Conservation (phyloP, 1,284 basidiomycete genomes). For the Trichosporon faecale region DNA sequence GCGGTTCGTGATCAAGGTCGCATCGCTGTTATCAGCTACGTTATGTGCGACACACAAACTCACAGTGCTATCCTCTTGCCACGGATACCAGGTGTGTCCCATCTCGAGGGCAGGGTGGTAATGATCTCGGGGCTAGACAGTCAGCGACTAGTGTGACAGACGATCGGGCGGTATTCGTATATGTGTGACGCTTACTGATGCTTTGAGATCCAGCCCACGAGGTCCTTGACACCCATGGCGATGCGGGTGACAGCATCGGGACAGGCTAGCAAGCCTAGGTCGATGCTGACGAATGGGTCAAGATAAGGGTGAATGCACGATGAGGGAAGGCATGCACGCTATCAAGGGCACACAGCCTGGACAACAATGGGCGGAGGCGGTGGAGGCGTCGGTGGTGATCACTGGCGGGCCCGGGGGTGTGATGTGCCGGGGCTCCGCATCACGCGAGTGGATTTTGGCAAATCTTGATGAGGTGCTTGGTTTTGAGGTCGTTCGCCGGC, state of each 20-base stretch:
- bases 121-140: slow-evolving; percentile 36
- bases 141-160: background rate
- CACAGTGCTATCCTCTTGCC: slow-evolving; percentile 48
- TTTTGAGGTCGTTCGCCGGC: background rate
- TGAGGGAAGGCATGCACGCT: background rate
- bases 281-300: background rate
- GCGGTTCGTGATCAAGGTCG: slow-evolving; percentile 47
- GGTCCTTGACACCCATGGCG: slow-evolving; percentile 45
- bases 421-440: background rate
- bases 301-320: background rate
- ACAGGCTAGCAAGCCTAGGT: background rate
- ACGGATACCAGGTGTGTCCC: slow-evolving; percentile 34
- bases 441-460: slow-evolving; percentile 9
- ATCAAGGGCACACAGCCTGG: too few species aligned
- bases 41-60: background rate
- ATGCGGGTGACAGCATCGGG: background rate
- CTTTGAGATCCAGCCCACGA: slow-evolving; percentile 41
- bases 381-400: background rate
- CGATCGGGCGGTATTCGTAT: background rate
- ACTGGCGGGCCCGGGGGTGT: too few species aligned
- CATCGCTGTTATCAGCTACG: slow-evolving; percentile 37
- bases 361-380: background rate
- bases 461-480: slow-evolving; percentile 10
- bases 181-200: slow-evolving; percentile 30
- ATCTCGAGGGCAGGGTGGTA: slow-evolving; percentile 32